phyloP scores from a whole-genome alignment of 345 rosid genomes.

The Eucalyptus grandis region DNA sequence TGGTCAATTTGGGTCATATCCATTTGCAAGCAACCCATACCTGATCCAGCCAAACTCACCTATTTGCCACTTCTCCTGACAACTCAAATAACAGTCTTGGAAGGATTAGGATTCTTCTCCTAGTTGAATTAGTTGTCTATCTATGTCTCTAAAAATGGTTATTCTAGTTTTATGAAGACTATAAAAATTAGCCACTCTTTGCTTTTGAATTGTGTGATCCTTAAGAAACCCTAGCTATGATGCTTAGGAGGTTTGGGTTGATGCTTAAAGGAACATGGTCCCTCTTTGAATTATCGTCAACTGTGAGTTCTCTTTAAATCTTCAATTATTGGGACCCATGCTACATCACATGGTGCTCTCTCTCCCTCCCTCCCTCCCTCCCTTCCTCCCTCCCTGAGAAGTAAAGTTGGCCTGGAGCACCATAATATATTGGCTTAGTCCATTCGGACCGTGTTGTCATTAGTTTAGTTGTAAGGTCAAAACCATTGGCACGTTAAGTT shows the following conservation, averaged over 20 bases:
- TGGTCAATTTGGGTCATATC: not conserved
- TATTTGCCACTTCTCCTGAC: not conserved
- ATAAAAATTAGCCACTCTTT: not conserved
- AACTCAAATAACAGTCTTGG: not conserved
- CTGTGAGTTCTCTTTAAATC: not conserved
- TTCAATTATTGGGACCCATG: not conserved
- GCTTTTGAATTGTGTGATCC: not conserved
- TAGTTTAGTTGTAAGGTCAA: not conserved
- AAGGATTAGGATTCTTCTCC: not conserved
- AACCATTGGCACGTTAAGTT: not conserved
- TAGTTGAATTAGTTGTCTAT: not conserved
- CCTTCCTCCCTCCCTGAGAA: not conserved
- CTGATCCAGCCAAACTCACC: not conserved
- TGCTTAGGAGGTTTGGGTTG: not conserved
- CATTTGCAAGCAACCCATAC: not conserved
- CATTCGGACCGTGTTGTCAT: not conserved
- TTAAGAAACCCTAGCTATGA: not conserved
- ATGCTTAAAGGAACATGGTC: not conserved
- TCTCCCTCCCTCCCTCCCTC: not conserved
- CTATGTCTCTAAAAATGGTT: not conserved
- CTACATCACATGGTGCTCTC: not conserved
- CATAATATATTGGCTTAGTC: not conserved
- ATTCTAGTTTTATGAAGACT: not conserved
- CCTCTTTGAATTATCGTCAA: not conserved
- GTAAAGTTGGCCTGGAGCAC: not conserved